phyloP scores from a whole-genome alignment of 2,329 filamentous ascomycete genomes.

The Torrubiella hemipterigena region DNA sequence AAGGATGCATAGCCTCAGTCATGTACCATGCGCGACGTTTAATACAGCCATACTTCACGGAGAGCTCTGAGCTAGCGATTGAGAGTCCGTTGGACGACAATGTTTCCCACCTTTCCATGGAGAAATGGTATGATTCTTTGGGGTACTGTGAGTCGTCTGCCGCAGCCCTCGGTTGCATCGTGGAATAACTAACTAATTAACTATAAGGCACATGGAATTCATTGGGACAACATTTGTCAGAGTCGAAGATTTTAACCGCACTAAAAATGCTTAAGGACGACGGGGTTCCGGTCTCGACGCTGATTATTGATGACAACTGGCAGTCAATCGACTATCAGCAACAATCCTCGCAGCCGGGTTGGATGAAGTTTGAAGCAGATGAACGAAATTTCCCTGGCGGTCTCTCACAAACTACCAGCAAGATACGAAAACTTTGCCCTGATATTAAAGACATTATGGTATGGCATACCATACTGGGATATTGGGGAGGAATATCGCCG shows the following conservation, averaged over 20 bases:
- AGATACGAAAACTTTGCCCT: slow-evolving; percentile 57
- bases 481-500: slow-evolving; percentile 82
- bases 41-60: slow-evolving; percentile 9
- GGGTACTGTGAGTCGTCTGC: slow-evolving; percentile 81
- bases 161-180: slow-evolving; percentile 2
- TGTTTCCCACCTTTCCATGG: slow-evolving; percentile 55
- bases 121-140: slow-evolving; percentile 85
- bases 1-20: slow-evolving; percentile 64
- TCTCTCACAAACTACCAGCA: slow-evolving; percentile 55
- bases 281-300: slow-evolving; percentile 65
- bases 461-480: slow-evolving; percentile 84
- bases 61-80: slow-evolving; percentile 37
- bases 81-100: slow-evolving; percentile 29
- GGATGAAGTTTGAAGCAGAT: slow-evolving; percentile 81
- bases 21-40: slow-evolving; percentile 75
- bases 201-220: slow-evolving; percentile 78
- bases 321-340: slow-evolving; percentile 52
- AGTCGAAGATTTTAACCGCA: slow-evolving; percentile 66
- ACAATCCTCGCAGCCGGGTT: slow-evolving; percentile 44
- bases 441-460: slow-evolving; percentile 77
- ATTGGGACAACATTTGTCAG: slow-evolving; percentile 70
- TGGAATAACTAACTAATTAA: slow-evolving; percentile 9
- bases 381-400: slow-evolving; percentile 67
- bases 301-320: slow-evolving; percentile 98
- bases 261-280: slow-evolving; percentile 58